Evolutionary conservation across 805 yeast species (phyloP), one percentile per base, ranked within the genome.

Genomic region (Metschnikowia santaceciliae): DNA sequence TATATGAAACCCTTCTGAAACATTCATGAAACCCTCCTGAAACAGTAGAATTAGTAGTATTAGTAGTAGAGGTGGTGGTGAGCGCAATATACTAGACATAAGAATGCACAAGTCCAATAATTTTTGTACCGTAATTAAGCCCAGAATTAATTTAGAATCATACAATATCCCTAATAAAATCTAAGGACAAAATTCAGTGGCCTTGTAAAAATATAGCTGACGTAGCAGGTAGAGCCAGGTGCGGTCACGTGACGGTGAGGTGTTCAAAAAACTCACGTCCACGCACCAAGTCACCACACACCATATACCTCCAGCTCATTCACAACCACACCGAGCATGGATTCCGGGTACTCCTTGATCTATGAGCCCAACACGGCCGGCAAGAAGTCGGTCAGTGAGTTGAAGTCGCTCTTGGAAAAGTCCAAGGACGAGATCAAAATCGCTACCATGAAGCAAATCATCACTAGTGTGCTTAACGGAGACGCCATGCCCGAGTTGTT

Each of bases 401-500:
- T 87, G 72, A 85, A 82, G 64, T 78, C 80, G 48, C 76, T 84
- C 58, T 77, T 94, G 59, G 98, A 94, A 72, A 89, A 88, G 68
- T 94, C 96, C 49, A 81, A 82, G 56, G 99, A 92, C 67, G 96
- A 86, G 34, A 83, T 81, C 59, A 91, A 92, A 71, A 82, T 92
- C 58, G 87, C 82, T 47, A 85, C 96, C 54, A 94, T 94, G 99
- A 87, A 87, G 64, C 81, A 82, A 61, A 87, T 94, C 58, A 78
- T 94, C 58, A 82, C 88, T 52, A 79, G 89, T 47, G 90, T 95
- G 83, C 79, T 94, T 56, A 92, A 89, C 65, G 96, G 97, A 33
- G 96, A 92, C 62, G 83, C 95, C 52, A 77, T 92, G 83, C 95
- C 97, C 15, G 94, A 88, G 52, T 75, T 94, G 58, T 80, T 94